Base-by-base conservation (phyloP, 1,284 basidiomycete species). In the Fomitopsis schrenkii region DNA sequence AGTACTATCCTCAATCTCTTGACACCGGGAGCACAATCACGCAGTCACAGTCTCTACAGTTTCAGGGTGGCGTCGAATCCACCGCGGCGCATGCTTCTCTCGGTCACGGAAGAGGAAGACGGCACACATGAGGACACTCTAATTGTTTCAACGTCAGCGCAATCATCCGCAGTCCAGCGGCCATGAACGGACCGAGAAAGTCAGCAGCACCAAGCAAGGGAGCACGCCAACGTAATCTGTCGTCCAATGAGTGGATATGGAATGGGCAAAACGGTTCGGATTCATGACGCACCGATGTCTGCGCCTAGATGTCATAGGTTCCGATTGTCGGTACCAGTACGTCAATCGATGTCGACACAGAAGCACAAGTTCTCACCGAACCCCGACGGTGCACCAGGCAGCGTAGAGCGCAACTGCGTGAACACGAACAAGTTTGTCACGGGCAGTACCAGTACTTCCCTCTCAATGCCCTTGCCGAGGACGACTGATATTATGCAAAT, bases 361-460 rank as follows among this genome's bases (percentile, higher is more conserved):
- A 26, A 41, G 28, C n/a, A 12, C 26, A 33, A 8, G 30, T 33
- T 33, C 67, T 55, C 53, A 69, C 68, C 68, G 36, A 70, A 70
- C 2, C 66, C 67, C 17, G 38, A 41, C 1, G 66, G 67, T 1
- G 69, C 69, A 4, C 67, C 67, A 3, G 69, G 69, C 5, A 70
- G 57, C 15, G 66, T 70, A 14, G 38, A 8, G 10, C 69, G 67
- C 15, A 70, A 62, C 35, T 66, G 62, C 1, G 67, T 69, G 59
- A 69, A 71, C 12, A 67, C 68, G 56, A 69, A 69, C 38, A 71
- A 64, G 1, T 65, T 66, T 5, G 65, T 62, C 19, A 67, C 62
- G 0, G 69, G 68, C 19, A 69, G 30, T 2, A 68, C 66, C 33
- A 69, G 64, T 7, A 71, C 60, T 2, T 62, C 64, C 5, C 63